Base-by-base conservation (phyloP, 2,329 filamentous ascomycete genomes). In the Ceratocystiopsis brevicomis region DNA sequence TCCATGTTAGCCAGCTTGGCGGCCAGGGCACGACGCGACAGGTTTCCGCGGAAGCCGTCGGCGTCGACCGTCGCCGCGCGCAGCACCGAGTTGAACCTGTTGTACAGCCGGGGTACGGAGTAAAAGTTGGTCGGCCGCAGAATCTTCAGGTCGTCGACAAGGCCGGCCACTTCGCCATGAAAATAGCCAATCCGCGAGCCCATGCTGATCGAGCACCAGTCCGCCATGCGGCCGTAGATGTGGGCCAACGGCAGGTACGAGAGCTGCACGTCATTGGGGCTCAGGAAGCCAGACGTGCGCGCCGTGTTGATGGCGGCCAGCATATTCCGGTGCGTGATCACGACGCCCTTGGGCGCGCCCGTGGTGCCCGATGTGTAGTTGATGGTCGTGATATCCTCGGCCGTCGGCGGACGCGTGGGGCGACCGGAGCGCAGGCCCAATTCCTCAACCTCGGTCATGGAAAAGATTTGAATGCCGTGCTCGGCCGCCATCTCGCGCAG, bases 181-280 rank as follows among this genome's bases (percentile, higher is more conserved):
- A 95, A 98, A 61, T 88, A 98, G 13, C 88, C 90, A 52, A 95
- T 77, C 10, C 74, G 65, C 33, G 73, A 74, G 44, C 85, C 87
- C 42, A 73, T 69, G 53, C 80, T 74, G 15, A 95, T 66, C 14
- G 75, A 72, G 4, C 68, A 66, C 57, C 92, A 81, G 57, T 98
- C 90, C 37, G 78, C 67, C 51, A 95, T 68, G 44, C 90, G 80
- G 50, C 87, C 82, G 59, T 84, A 95, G 53, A 98, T 96, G 58
- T 98, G 90, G 11, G 90, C 90, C 36, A 95, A 65, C 0, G 90
- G 90, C 42, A 98, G 71, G 61, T 96, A 98, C 1, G 88, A 96
- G 45, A 84, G 73, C 51, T 79, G 67, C 3, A 78, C 63, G 51
- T 90, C 81, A 48, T 60, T 60, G 41, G 63, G 53, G 3, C 53